phyloP scores from a whole-genome alignment of 805 yeast genomes.

The Schizosaccharomyces cryophilus region DNA sequence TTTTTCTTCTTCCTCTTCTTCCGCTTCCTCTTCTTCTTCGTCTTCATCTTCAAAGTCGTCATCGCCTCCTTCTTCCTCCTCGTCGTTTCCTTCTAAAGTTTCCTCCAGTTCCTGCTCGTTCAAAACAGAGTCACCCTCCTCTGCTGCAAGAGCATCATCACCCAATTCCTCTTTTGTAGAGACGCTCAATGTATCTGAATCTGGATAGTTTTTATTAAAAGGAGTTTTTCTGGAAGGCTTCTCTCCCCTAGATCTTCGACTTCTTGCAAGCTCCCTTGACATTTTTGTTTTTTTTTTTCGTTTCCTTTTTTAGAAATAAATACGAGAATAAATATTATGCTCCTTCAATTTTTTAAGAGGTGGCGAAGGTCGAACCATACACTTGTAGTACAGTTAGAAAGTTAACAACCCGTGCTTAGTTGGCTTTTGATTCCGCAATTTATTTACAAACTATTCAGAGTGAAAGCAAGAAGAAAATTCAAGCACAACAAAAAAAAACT shows the following conservation, averaged over 20 bases:
- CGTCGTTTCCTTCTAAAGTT: not conserved
- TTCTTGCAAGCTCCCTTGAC: too few species aligned
- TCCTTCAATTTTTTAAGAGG: too few species aligned
- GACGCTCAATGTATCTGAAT: not conserved
- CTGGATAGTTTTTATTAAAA: not conserved
- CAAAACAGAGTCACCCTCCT: not conserved
- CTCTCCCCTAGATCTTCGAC: too few species aligned
- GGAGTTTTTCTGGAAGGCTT: not conserved
- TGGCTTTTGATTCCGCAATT: too few species aligned
- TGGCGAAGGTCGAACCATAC: too few species aligned
- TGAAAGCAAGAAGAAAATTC: too few species aligned
- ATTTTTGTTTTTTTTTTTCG: too few species aligned
- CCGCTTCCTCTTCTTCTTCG: not conserved
- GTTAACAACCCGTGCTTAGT: too few species aligned
- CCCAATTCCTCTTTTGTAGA: not conserved
- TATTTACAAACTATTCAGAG: too few species aligned
- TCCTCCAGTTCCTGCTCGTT: conserved; percentile 1
- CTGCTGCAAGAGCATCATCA: not conserved
- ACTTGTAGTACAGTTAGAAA: too few species aligned
- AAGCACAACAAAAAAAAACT: too few species aligned
- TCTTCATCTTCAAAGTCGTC: not conserved
- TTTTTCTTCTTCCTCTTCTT: not conserved
- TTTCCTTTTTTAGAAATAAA: too few species aligned
- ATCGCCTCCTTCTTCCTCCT: not conserved
- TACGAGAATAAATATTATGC: not conserved